Base-by-base conservation (phyloP, 768 basidiomycete genomes). In the Clitopilus passeckerianus region DNA sequence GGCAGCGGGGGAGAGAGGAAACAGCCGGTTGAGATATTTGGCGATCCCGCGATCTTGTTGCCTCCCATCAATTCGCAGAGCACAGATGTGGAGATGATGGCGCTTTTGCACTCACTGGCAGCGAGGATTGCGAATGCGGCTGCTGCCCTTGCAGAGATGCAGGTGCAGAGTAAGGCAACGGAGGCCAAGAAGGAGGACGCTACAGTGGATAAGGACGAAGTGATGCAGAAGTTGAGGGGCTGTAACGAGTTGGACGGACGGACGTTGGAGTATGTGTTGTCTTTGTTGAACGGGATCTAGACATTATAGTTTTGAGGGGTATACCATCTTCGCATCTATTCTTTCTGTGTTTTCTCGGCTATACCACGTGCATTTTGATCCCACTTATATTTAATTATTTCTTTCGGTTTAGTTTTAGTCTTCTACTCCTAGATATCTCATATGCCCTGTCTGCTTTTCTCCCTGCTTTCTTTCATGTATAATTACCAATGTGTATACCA, bases 81-180 rank as follows among this genome's bases (percentile, higher is more conserved):
- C 64, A 78, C 83, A 27, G 93, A 95, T 64, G 71, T 79, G 16
- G 90, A 95, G 60, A 72, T 95, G 56, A 81, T 86, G 72, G 72
- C 82, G 60, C 73, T 92, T n/a, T 77, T 97, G 33, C 90, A 94
- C 64, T 90, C 87, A 12, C 68, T 96, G 56, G 77, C 88, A 30
- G 74, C 84, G 7, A 80, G 95, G 44, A 86, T 95, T 57, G 87
- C 91, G 68, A 94, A 95, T 67, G 83, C 89, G 1, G 72, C 85
- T 24, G 68, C 74, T 34, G 68, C 76, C 10, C 62, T 79, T 46
- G 66, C 67, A n/a, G 63, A 68, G 56, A 68, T 67, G 60, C 67
- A 55, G n/a, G 33, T 5, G 5, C 23, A 18, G 54, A 33, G 18
- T 9, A 53, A 37, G 16, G 30, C 54, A 7, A n/a, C 14, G 16